phyloP scores from a whole-genome alignment of 31 red algal genomes.

The Odonthalia washingtoniensis region DNA sequence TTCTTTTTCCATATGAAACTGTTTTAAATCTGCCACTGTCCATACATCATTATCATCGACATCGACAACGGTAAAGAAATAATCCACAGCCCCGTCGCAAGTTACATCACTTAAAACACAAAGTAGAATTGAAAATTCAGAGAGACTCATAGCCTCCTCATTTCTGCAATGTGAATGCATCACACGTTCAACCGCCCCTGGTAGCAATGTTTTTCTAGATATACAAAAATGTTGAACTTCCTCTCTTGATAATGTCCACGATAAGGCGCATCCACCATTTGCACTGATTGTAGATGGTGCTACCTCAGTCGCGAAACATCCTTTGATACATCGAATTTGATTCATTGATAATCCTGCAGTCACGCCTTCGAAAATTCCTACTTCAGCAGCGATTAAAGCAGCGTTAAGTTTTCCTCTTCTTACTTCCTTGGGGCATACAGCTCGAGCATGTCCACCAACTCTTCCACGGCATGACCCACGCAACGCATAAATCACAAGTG shows the following conservation, averaged over 20 bases:
- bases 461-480: constrained; percentile 44
- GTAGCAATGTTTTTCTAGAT: constrained; percentile 73
- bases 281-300: constrained; percentile 30
- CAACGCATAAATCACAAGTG: constrained; percentile 61
- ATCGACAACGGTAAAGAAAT: constrained; percentile 85
- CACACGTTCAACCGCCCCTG: constrained; percentile 63
- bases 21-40: constrained; percentile 77
- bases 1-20: constrained; percentile 89
- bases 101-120: constrained; percentile 72
- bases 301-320: constrained; percentile 74
- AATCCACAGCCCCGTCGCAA: constrained; percentile 68
- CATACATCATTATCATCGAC: constrained; percentile 81
- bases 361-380: constrained; percentile 81
- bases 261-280: constrained; percentile 49
- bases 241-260: constrained; percentile 48
- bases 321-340: constrained; percentile 72
- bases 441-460: constrained; percentile 59
- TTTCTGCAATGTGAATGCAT: constrained; percentile 72
- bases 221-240: constrained; percentile 73
- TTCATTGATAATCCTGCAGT: constrained; percentile 70
- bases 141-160: constrained; percentile 60
- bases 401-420: constrained; percentile 74
- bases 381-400: constrained; percentile 78
- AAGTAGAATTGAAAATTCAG: constrained; percentile 76
- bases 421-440: constrained; percentile 75